Percentiles rank a stretch among this genome's conserved stretches.
phyloP scores from a whole-genome alignment of 108 stramenopile genomes.

The Cyclotella sp. region DNA sequence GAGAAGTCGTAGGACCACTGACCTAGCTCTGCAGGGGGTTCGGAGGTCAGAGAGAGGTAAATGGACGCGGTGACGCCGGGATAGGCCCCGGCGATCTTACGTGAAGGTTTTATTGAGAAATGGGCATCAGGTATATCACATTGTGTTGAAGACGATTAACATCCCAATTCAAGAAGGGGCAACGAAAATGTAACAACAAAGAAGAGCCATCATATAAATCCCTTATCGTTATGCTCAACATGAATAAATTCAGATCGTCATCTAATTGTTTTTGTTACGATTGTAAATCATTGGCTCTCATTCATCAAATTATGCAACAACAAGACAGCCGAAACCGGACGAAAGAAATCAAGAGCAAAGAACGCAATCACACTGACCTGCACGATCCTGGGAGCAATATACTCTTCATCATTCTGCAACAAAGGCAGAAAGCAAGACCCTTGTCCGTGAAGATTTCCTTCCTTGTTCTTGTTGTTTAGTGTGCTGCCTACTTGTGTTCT shows the following conservation, averaged over 20 bases:
- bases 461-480: not conserved
- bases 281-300: conserved; percentile 47
- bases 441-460: conserved; percentile 67
- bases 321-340: not conserved
- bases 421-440: conserved; percentile 83
- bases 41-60: conserved; percentile 69
- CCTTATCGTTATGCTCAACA: conserved; percentile 58
- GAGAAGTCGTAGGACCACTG: conserved; percentile 91
- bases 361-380: conserved; percentile 58
- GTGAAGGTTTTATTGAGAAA: not conserved
- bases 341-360: conserved; percentile 1
- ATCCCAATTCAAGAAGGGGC: not conserved
- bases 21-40: conserved; percentile 69
- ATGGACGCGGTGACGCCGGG: conserved; percentile 77
- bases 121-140: no score
- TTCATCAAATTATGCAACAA: not conserved
- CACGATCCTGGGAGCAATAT: conserved; percentile 84
- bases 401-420: conserved; percentile 83
- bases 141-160: not conserved
- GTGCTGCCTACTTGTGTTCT: not conserved
- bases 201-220: conserved; percentile 59
- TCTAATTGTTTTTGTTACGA: conserved; percentile 52
- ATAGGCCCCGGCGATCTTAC: conserved; percentile 86
- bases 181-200: not conserved
- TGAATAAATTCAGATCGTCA: conserved; percentile 48